Evolutionary conservation across 441 rosid species (phyloP).

Genomic region (Codiaeum variegatum): DNA sequence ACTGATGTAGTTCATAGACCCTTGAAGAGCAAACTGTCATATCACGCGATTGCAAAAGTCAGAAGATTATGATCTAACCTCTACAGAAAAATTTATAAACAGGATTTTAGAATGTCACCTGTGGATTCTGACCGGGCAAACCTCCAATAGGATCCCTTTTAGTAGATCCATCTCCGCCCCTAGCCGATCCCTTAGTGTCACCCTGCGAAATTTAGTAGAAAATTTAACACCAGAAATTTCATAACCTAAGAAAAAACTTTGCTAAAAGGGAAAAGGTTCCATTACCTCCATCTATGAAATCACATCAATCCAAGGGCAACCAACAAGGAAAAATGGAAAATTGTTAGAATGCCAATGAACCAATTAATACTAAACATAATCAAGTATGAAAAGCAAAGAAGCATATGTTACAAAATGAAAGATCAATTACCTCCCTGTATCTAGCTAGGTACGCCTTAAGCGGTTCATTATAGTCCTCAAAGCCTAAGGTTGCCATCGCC

Average conservation of each 20-base stretch:
- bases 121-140: constrained; percentile 52
- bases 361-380: neutral
- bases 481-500: constrained; percentile 88
- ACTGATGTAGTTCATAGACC: constrained; percentile 43
- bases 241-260: neutral
- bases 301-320: constrained; percentile 21
- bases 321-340: constrained; percentile 13
- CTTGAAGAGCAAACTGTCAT: constrained; percentile 47
- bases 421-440: constrained; percentile 56
- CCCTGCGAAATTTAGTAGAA: constrained; percentile 42
- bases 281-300: constrained; percentile 59
- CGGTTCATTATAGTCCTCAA: constrained; percentile 77
- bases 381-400: neutral
- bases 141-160: constrained; percentile 52
- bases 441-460: constrained; percentile 64
- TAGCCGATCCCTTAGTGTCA: constrained; percentile 70
- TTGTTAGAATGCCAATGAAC: constrained; percentile 15
- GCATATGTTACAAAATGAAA: constrained; percentile 6
- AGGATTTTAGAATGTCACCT: constrained; percentile 34
- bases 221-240: neutral
- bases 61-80: neutral
- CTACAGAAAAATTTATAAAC: constrained; percentile 4
- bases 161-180: constrained; percentile 61
- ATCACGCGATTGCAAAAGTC: constrained; percentile 25
- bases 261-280: constrained; percentile 2